phyloP scores from a whole-genome alignment of 805 yeast species.

The Saccharomycopsis capsularis region DNA sequence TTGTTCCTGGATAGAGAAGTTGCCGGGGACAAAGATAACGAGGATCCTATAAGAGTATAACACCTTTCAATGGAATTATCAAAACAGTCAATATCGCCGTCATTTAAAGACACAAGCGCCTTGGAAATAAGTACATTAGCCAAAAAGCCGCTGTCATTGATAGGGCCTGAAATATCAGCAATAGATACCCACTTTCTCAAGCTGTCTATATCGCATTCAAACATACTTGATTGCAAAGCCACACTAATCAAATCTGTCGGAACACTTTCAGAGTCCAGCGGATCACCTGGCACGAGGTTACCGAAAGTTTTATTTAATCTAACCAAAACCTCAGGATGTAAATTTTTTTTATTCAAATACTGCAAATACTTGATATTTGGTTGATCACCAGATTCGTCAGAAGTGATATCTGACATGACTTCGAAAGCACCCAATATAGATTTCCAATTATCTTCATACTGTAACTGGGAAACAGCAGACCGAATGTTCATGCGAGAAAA shows the following conservation, averaged over 20 bases:
- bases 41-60: slow-evolving; percentile 47
- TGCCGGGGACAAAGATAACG: slow-evolving; percentile 34
- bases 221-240: slow-evolving; percentile 71
- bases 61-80: slow-evolving; percentile 41
- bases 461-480: slow-evolving; percentile 75
- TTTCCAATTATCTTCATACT: slow-evolving; percentile 80
- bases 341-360: slow-evolving; percentile 69
- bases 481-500: slow-evolving; percentile 62
- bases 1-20: slow-evolving; percentile 47
- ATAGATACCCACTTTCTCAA: slow-evolving; percentile 53
- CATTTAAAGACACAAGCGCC: slow-evolving; percentile 42
- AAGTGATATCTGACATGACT: slow-evolving; percentile 42
- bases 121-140: slow-evolving; percentile 60
- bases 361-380: slow-evolving; percentile 43
- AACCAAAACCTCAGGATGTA: slow-evolving; percentile 57
- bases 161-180: slow-evolving; percentile 37
- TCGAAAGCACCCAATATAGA: slow-evolving; percentile 81
- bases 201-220: slow-evolving; percentile 46
- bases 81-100: slow-evolving; percentile 32
- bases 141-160: slow-evolving; percentile 47
- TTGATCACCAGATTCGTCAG: neutral
- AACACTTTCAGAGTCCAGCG: slow-evolving; percentile 20
- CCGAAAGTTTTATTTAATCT: slow-evolving; percentile 30
- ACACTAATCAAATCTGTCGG: slow-evolving; percentile 55
- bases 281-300: neutral